Percentiles rank a stretch among this genome's conserved stretches.
Evolutionary conservation across 768 basidiomycete genomes (phyloP).

Genomic region (Naganishia onofrii): DNA sequence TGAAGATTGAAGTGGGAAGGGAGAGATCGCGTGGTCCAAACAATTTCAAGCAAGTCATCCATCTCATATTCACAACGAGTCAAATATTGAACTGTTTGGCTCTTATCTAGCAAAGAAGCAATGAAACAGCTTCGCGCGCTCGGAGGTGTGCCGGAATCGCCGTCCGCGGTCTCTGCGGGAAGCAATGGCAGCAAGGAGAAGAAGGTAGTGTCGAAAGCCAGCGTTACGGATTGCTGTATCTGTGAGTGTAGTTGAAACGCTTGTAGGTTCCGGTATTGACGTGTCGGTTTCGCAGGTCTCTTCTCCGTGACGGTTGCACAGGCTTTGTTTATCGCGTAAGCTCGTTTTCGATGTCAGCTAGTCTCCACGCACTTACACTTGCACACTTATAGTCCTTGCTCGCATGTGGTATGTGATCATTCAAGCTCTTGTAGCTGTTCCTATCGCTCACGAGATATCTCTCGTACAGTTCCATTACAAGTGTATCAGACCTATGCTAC

Average conservation of each 20-base stretch:
- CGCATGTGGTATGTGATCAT: conserved; percentile 63
- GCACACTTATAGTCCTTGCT: conserved; percentile 64
- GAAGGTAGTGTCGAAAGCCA: conserved; percentile 40
- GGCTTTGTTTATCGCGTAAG: conserved; percentile 82
- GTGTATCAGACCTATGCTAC: conserved; percentile 86
- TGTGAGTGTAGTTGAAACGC: conserved; percentile 59
- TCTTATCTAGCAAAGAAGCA: conserved; percentile 56
- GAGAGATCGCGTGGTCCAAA: conserved; percentile 88
- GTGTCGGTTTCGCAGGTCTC: conserved; percentile 44
- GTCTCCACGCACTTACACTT: not conserved
- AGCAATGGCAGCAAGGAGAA: conserved; percentile 35
- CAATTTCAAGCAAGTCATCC: conserved; percentile 74
- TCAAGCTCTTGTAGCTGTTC: conserved; percentile 52
- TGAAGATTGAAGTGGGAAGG: conserved; percentile 79
- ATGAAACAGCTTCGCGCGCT: conserved; percentile 69
- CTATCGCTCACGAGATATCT: not conserved
- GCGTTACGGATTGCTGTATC: conserved; percentile 78
- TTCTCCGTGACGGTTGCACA: conserved; percentile 92
- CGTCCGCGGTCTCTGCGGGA: conserved; percentile 28
- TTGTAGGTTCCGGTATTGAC: not conserved
- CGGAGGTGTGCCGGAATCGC: conserved; percentile 43
- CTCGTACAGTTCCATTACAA: conserved; percentile 61
- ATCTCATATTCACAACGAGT: not conserved
- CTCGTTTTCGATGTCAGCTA: not conserved
- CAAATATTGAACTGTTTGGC: not conserved